Evolutionary conservation across 169 alveolate species (phyloP).

Genomic region (Fabrea salina): DNA sequence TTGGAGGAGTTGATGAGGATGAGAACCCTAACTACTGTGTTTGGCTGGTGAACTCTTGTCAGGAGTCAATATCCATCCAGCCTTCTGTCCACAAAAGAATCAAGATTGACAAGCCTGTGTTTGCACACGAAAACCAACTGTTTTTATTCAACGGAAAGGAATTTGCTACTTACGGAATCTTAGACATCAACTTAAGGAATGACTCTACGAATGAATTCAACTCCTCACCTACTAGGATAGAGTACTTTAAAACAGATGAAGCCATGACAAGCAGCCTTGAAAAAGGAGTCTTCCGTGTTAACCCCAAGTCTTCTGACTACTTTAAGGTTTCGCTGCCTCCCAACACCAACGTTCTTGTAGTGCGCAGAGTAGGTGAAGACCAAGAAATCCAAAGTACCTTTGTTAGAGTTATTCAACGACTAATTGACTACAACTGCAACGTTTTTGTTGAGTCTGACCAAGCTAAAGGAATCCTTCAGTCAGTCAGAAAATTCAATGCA

Average conservation of each 20-base stretch:
- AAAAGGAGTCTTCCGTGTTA: background rate
- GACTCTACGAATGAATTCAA: background rate
- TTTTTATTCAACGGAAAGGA: background rate
- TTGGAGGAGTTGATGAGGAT: constrained; percentile 4
- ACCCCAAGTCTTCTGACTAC: background rate
- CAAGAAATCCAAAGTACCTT: background rate
- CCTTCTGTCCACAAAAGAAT: background rate
- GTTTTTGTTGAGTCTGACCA: background rate
- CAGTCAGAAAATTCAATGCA: background rate
- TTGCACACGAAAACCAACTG: background rate
- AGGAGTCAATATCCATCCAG: background rate
- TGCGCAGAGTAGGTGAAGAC: background rate
- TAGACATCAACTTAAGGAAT: no score
- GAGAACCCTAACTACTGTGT: background rate
- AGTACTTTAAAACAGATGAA: background rate
- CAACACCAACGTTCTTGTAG: background rate
- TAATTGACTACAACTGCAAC: background rate
- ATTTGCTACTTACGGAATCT: background rate
- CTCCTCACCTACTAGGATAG: background rate
- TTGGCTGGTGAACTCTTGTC: background rate
- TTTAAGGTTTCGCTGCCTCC: background rate
- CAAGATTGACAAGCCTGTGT: background rate
- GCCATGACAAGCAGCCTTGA: background rate
- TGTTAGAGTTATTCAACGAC: background rate
- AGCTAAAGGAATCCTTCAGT: background rate